Conservation (phyloP, 2,329 filamentous ascomycete genomes). For the Epichloe gansuensis region DNA sequence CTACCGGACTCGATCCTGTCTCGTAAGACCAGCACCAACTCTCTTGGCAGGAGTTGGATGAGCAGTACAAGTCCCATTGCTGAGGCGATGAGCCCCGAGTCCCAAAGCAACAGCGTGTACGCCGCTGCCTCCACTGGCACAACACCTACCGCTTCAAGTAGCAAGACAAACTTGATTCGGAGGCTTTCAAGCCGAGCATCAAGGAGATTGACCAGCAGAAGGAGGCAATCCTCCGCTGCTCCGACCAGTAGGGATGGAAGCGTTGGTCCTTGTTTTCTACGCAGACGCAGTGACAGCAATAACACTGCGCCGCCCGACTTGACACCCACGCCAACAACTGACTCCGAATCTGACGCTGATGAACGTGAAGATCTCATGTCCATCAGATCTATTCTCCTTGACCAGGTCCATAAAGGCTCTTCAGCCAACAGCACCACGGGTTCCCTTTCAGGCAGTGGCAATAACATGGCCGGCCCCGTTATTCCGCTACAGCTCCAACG, state of each 20-base stretch:
- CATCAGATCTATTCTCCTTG: conserved; percentile 27
- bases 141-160: conserved; percentile 3
- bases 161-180: conserved; percentile 52
- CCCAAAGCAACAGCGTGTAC: conserved; percentile 9
- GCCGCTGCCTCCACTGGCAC: not conserved
- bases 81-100: conserved; percentile 21
- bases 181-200: conserved; percentile 72
- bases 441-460: conserved; percentile 31
- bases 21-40: conserved; percentile 45
- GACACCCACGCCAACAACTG: conserved; percentile 23
- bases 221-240: conserved; percentile 66
- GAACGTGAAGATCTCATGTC: conserved; percentile 31
- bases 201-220: conserved; percentile 49
- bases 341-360: conserved; percentile 46
- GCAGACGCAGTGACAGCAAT: conserved; percentile 81
- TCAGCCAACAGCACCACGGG: conserved; percentile 34
- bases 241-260: conserved; percentile 74
- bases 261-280: conserved; percentile 76
- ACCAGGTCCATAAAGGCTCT: conserved; percentile 33
- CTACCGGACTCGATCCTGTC: conserved; percentile 61
- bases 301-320: conserved; percentile 48
- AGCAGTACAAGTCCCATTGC: conserved; percentile 44
- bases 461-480: conserved; percentile 50
- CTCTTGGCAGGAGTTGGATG: conserved; percentile 48
- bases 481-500: conserved; percentile 65